These are phyloP conservation scores for Colletotrichum acutatum DNA, from an alignment of 2,329 filamentous ascomycete species.

Conservation along the genomic window DNA sequence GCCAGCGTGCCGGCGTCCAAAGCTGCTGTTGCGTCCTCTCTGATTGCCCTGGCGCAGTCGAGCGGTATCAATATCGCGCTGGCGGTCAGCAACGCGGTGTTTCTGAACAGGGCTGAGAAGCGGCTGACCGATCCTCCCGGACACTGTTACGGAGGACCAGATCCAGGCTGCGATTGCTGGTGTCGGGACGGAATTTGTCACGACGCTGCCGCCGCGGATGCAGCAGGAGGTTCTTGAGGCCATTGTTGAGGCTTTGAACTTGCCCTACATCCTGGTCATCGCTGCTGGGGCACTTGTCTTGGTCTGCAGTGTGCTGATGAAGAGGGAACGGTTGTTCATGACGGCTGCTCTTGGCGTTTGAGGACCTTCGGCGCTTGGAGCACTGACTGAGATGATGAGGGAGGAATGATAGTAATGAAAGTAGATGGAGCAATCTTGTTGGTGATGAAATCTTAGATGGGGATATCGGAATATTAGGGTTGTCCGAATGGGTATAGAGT, in stretches of 20 bases:
- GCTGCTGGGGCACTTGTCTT: slow-evolving; percentile 50
- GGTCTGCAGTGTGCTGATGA: slow-evolving; percentile 35
- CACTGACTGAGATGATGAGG: background rate
- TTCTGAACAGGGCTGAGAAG: slow-evolving; percentile 44
- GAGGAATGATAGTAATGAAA: no score
- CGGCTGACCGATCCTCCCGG: slow-evolving; percentile 40
- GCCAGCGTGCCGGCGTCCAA: slow-evolving; percentile 11
- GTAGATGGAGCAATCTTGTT: no score
- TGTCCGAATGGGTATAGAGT: no score
- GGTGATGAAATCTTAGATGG: no score
- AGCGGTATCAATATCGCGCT: slow-evolving; percentile 32
- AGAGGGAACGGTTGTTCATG: slow-evolving; percentile 33
- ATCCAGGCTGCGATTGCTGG: slow-evolving; percentile 41
- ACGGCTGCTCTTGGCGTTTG: background rate
- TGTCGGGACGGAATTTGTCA: slow-evolving; percentile 27
- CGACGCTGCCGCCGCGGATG: slow-evolving; percentile 30
- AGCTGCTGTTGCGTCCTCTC: slow-evolving; percentile 16
- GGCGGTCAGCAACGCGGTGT: slow-evolving; percentile 39
- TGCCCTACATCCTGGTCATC: slow-evolving; percentile 43
- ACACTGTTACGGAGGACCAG: slow-evolving; percentile 37
- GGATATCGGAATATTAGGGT: no score
- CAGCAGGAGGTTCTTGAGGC: slow-evolving; percentile 38
- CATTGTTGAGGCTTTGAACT: slow-evolving; percentile 39
- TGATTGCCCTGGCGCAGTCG: slow-evolving; percentile 27
- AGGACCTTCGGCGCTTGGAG: background rate